A percentile compares a stretch with the other conserved stretches of the same genome.
Evolutionary conservation across 306 rosid genomes (phyloP).

Genomic region (Prunus mongolica): DNA sequence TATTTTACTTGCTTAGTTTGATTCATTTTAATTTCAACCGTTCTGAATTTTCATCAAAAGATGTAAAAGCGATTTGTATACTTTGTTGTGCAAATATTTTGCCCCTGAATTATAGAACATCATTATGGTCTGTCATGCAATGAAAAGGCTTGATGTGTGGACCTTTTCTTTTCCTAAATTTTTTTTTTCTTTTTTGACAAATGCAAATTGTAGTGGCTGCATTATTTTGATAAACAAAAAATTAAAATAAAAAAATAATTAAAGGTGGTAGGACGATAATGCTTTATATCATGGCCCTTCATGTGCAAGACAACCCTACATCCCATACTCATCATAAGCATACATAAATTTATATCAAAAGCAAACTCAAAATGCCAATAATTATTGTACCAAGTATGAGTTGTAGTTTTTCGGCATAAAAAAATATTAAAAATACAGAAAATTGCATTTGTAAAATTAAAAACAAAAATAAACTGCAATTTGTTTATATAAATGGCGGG

Average conservation of each 20-base stretch:
- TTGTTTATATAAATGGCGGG: not conserved
- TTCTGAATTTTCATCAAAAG: not conserved
- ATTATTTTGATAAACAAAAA: not conserved
- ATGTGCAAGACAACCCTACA: constrained; percentile 15
- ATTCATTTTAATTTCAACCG: not conserved
- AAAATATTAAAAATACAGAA: no score
- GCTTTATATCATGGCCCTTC: constrained; percentile 7
- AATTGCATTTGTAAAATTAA: no score
- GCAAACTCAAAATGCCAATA: no score
- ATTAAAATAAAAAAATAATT: not conserved
- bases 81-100: not conserved
- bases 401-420: no score
- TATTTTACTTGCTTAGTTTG: not conserved
- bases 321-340: not conserved
- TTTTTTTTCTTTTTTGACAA: not conserved
- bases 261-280: not conserved
- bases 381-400: not conserved
- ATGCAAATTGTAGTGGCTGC: not conserved
- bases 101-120: not conserved
- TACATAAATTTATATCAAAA: no score
- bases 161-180: not conserved
- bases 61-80: not conserved
- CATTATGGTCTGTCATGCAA: not conserved
- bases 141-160: not conserved
- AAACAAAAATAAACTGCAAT: no score